Conservation (phyloP, 495 filamentous ascomycete species). For the Aspergillus mulundensis region DNA sequence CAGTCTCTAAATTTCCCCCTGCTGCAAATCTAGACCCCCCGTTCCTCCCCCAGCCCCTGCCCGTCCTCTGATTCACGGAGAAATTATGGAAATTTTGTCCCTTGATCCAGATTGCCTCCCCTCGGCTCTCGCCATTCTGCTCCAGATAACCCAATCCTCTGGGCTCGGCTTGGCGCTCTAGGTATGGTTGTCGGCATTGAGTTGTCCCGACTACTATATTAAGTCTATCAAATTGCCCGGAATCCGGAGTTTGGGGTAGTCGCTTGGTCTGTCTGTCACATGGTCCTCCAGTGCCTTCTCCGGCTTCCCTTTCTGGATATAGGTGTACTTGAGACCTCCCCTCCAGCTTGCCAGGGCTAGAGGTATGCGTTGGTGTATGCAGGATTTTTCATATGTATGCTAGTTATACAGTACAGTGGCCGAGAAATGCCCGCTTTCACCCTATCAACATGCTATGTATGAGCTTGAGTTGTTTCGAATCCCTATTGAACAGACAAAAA, state of each 20-base stretch:
- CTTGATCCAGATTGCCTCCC: constrained; percentile 6
- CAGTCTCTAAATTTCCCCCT: constrained; percentile 33
- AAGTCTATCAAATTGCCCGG: not conserved
- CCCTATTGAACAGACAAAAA: not conserved
- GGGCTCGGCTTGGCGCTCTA: not conserved
- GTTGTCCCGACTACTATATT: not conserved
- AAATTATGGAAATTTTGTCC: constrained; percentile 19
- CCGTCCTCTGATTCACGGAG: constrained; percentile 28
- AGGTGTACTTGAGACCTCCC: not conserved
- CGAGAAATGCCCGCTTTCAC: not conserved
- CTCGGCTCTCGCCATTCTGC: not conserved
- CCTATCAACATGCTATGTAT: not conserved
- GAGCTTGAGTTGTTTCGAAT: not conserved
- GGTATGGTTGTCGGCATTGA: not conserved
- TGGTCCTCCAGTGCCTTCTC: not conserved
- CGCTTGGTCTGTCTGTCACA: not conserved
- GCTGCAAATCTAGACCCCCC: not conserved
- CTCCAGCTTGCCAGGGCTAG: no score
- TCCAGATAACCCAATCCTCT: not conserved
- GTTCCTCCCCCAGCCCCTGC: not conserved
- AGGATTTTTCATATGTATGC: not conserved
- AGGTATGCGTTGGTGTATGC: no score
- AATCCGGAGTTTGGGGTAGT: not conserved
- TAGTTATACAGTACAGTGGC: constrained; percentile 1
- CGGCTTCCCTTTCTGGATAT: not conserved